Base-by-base conservation (phyloP, 179 eudicot species). In the Camellia oleifera region DNA sequence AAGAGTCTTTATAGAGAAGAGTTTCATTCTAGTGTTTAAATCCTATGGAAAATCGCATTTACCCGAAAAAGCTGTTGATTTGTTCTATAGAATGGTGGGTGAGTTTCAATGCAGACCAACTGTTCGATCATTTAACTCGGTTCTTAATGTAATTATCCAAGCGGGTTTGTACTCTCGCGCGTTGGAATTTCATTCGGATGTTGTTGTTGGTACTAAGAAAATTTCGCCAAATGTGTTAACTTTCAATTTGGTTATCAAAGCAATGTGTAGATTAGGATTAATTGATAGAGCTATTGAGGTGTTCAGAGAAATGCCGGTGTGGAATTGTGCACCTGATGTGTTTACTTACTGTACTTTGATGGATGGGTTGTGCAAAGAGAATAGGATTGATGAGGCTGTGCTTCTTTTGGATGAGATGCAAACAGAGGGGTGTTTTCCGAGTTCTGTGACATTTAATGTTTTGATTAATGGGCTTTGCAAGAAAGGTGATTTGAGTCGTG, bases 361-460 rank as follows among this genome's bases (percentile, higher is more conserved):
- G 97, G 92, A 91, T 87, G 99, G 99, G 62, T 88, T 96, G 86
- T 94, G 98, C 71, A 94, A 91, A 84, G 95, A 82, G 68, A 84
- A 71, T 73, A 89, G 98, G 67, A 89, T 91, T 73, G 92, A 96
- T 62, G 98, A 96, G 77, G 98, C 96, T 0, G 93, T 94, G 61
- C 83, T 87, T 4, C 82, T 96, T 86, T 86, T 96, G 84, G 99
- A 96, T 87, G 99, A 96, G 87, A 96, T 96, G 99, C 99, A 92
- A 77, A 79, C 91, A 60, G 98, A 96, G 83, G 99, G 98, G 5
- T 91, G 97, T 74, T 83, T 79, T 83, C 99, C 99, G 0, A 88
- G 42, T 81, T 79, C 89, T 0, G 88, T 84, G 45, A 87, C 92
- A 0, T 96, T 90, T 85, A 96, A 96, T 84, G 91, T 90, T 12